A percentile compares a stretch with the other conserved stretches of the same genome.
Evolutionary conservation across 1,284 basidiomycete genomes (phyloP).

Genomic region (Fomitopsis betulina): DNA sequence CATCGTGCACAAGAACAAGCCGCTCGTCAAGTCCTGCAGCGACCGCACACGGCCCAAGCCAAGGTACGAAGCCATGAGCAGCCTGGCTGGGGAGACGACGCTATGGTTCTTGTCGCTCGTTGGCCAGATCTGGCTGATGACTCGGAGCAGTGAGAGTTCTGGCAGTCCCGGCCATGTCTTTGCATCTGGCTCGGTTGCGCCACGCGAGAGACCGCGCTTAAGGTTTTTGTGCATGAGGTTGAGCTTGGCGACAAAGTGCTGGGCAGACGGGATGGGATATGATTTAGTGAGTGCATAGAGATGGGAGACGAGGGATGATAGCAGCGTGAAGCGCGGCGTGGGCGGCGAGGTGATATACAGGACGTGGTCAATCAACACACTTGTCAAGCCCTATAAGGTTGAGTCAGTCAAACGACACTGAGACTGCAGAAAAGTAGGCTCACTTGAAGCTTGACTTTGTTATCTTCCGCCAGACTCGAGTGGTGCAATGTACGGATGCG

Average conservation of each 20-base stretch:
- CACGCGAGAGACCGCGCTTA: constrained; percentile 76
- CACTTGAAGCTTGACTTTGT: constrained; percentile 90
- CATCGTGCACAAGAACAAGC: constrained; percentile 86
- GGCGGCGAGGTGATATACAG: constrained; percentile 73
- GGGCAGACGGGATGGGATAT: constrained; percentile 73
- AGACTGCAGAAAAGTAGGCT: constrained; percentile 15
- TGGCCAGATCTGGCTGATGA: constrained; percentile 85
- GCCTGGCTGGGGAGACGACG: constrained; percentile 81
- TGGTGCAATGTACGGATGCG: constrained; percentile 92
- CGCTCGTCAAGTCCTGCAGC: constrained; percentile 74
- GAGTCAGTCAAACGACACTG: background rate
- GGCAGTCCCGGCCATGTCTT: constrained; percentile 87
- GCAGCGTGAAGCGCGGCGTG: constrained; percentile 51
- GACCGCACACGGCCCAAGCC: constrained; percentile 79
- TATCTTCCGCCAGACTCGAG: constrained; percentile 85
- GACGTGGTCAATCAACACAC: constrained; percentile 89
- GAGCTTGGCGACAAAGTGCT: constrained; percentile 8
- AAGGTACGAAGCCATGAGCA: constrained; percentile 92
- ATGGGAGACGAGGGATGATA: constrained; percentile 78
- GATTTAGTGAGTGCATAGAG: constrained; percentile 71
- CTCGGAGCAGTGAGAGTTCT: constrained; percentile 80
- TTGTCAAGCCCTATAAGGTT: constrained; percentile 56
- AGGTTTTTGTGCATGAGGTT: constrained; percentile 70
- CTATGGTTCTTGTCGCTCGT: constrained; percentile 93
- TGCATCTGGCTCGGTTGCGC: constrained; percentile 56